Conservation (phyloP, 2,329 filamentous ascomycete species). For the Gyromitra esculenta region DNA sequence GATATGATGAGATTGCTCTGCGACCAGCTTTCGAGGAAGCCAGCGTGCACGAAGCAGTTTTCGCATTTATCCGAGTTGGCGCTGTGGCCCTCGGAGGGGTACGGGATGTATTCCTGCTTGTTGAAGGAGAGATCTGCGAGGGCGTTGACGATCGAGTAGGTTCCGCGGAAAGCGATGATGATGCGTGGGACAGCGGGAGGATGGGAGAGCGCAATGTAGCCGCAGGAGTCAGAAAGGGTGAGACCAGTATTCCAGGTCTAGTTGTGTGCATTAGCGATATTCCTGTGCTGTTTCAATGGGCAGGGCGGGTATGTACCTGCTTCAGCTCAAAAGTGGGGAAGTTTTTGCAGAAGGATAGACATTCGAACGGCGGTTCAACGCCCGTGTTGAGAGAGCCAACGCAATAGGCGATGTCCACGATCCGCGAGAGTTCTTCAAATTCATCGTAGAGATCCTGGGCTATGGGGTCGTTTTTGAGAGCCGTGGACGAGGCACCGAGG, state of each 20-base stretch:
- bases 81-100: slow-evolving; percentile 67
- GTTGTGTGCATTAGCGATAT: neutral
- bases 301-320: slow-evolving; percentile 62
- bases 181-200: slow-evolving; percentile 70
- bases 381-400: slow-evolving; percentile 77
- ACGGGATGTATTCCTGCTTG: slow-evolving; percentile 90
- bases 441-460: slow-evolving; percentile 76
- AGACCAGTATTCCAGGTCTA: slow-evolving; percentile 89
- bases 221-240: slow-evolving; percentile 87
- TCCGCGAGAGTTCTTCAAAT: slow-evolving; percentile 85
- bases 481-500: neutral
- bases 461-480: slow-evolving; percentile 16
- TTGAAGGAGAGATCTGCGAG: slow-evolving; percentile 88
- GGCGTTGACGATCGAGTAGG: slow-evolving; percentile 91
- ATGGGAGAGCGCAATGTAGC: slow-evolving; percentile 91
- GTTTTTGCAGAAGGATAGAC: slow-evolving; percentile 83
- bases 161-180: slow-evolving; percentile 89
- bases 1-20: slow-evolving; percentile 76
- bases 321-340: slow-evolving; percentile 83
- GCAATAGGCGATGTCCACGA: slow-evolving; percentile 84
- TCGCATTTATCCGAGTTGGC: slow-evolving; percentile 69
- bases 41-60: slow-evolving; percentile 92
- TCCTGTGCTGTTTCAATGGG: neutral
- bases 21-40: slow-evolving; percentile 86
- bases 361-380: slow-evolving; percentile 82